A percentile compares a stretch with the other conserved stretches of the same genome.
Evolutionary conservation across 371 early-diverging fungal genomes (phyloP).

Genomic region (Haplosporangium sp.): DNA sequence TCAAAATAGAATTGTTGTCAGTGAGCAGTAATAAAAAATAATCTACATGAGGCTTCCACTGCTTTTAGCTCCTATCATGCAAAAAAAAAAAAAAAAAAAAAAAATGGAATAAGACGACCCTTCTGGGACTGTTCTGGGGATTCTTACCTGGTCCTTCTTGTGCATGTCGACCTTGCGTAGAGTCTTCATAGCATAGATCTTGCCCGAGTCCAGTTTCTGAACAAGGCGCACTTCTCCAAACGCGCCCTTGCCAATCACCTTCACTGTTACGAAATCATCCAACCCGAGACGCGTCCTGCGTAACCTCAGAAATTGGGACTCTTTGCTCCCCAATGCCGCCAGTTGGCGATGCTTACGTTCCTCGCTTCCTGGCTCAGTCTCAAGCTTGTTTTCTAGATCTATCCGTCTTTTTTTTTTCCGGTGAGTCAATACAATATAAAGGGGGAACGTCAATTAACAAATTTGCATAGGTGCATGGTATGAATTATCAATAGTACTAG

Average conservation of each 20-base stretch:
- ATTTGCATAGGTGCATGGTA: too few relatives aligned
- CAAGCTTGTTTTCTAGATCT: constrained; percentile 83
- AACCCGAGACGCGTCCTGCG: constrained; percentile 92
- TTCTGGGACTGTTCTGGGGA: too few relatives aligned
- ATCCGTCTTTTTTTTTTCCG: constrained; percentile 62
- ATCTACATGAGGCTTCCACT: too few relatives aligned
- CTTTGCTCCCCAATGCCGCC: constrained; percentile 82
- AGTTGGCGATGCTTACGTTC: constrained; percentile 90
- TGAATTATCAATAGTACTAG: too few relatives aligned
- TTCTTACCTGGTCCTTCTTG: constrained; percentile 90
- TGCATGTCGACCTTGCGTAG: constrained; percentile 96
- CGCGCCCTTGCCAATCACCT: constrained; percentile 99
- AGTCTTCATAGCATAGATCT: constrained; percentile 98
- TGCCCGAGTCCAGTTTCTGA: constrained; percentile 95
- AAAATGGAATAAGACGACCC: too few relatives aligned
- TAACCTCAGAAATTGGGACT: constrained; percentile 93
- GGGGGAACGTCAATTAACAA: too few relatives aligned
- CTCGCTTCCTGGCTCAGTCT: constrained; percentile 81
- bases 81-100: neutral
- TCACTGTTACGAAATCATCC: constrained; percentile 95
- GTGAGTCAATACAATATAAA: too few relatives aligned
- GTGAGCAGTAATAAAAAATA: neutral
- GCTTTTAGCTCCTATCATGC: neutral
- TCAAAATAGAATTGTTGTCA: neutral
- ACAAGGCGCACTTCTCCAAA: constrained; percentile 98